Percentiles rank a stretch among this genome's conserved stretches.
Evolutionary conservation across 345 rosid genomes (phyloP).

Genomic region (Eucalyptus cladocalyx): DNA sequence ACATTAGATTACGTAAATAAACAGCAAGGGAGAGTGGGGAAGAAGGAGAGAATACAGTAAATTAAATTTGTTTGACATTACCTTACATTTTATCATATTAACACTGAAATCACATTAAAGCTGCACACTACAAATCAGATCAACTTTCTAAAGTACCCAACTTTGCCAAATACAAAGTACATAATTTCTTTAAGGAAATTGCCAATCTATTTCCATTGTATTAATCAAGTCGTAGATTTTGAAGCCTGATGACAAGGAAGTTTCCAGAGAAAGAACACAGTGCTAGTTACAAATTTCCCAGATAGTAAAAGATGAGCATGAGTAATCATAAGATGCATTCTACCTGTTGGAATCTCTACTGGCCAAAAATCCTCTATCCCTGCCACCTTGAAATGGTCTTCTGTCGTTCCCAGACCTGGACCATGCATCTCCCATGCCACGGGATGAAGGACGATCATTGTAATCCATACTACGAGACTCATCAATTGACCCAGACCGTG

Average conservation of each 20-base stretch:
- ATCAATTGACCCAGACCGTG: conserved; percentile 70
- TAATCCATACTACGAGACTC: conserved; percentile 59
- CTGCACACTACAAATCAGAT: background rate
- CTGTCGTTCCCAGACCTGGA: conserved; percentile 56
- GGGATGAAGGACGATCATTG: conserved; percentile 73
- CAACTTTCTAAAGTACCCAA: background rate
- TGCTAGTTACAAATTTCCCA: background rate
- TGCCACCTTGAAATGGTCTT: conserved; percentile 69
- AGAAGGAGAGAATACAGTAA: background rate
- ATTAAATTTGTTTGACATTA: background rate
- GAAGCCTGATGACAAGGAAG: background rate
- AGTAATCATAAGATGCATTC: background rate
- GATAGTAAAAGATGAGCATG: background rate
- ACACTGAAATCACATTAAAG: background rate
- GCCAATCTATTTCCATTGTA: background rate
- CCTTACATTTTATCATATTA: background rate
- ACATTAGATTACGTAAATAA: background rate
- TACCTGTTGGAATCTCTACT: conserved; percentile 71
- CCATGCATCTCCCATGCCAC: conserved; percentile 63
- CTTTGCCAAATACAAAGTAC: background rate
- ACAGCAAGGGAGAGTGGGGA: background rate
- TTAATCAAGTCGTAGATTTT: background rate
- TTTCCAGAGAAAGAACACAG: background rate
- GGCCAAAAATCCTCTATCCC: conserved; percentile 72
- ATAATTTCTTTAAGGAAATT: background rate